Conservation (phyloP, 805 yeast species). For the Brettanomyces nanus region DNA sequence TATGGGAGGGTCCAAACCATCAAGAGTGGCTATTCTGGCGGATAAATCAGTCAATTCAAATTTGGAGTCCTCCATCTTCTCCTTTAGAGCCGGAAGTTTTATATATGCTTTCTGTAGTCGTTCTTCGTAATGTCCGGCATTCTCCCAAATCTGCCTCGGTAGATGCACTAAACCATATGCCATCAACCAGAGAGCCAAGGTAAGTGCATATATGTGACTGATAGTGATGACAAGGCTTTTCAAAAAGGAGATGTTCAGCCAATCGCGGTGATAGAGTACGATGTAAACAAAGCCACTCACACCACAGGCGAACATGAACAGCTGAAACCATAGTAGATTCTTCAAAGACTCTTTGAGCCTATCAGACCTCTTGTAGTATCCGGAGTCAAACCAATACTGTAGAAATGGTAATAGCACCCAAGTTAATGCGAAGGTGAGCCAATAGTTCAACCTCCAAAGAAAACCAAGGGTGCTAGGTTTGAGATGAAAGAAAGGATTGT, state of each 20-base stretch:
- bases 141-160: conserved; percentile 37
- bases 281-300: conserved; percentile 52
- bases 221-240: conserved; percentile 65
- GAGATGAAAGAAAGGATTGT: conserved; percentile 35
- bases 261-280: conserved; percentile 28
- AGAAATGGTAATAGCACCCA: conserved; percentile 70
- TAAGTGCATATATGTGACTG: conserved; percentile 68
- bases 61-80: conserved; percentile 54
- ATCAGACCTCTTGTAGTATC: conserved; percentile 42
- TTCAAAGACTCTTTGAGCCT: conserved; percentile 50
- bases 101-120: conserved; percentile 32
- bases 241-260: conserved; percentile 36
- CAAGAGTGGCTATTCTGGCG: conserved; percentile 46
- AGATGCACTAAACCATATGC: conserved; percentile 70
- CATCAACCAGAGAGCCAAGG: conserved; percentile 74
- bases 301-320: conserved; percentile 45
- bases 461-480: conserved; percentile 38
- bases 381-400: conserved; percentile 67
- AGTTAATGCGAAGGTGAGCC: conserved; percentile 73
- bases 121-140: conserved; percentile 21
- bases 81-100: conserved; percentile 50
- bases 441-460: conserved; percentile 69
- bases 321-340: conserved; percentile 52
- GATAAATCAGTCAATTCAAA: conserved; percentile 56
- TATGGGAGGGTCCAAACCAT: conserved; percentile 35